Percentiles rank a stretch among this genome's conserved stretches.
These are phyloP conservation scores for Lentinus brumalis DNA, from an alignment of 768 basidiomycete genomes.

Conservation along the genomic window DNA sequence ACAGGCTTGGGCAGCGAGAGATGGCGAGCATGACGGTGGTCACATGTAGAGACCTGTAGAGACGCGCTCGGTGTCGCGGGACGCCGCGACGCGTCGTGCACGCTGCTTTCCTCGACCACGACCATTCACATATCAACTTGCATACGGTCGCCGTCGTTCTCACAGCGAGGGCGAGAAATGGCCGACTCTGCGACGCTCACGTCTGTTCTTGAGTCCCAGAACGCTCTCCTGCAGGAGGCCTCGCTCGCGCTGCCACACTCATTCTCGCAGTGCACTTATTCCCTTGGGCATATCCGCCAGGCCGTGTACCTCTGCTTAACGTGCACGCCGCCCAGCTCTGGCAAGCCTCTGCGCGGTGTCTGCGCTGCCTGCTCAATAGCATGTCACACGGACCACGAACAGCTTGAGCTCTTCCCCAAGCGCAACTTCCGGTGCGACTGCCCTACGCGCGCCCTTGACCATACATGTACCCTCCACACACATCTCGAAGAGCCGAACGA, in stretches of 20 bases:
- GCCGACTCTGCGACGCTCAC: constrained; percentile 28
- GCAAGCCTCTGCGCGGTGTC: constrained; percentile 52
- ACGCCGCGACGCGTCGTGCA: neutral
- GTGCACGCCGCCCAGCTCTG: constrained; percentile 41
- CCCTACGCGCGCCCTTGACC: constrained; percentile 63
- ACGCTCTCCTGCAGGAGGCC: constrained; percentile 39
- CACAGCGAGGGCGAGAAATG: neutral
- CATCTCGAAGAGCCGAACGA: constrained; percentile 54
- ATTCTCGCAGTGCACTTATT: constrained; percentile 45
- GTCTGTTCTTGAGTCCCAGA: constrained; percentile 33
- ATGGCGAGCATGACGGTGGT: neutral
- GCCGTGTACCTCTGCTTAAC: constrained; percentile 82
- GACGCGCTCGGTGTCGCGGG: neutral
- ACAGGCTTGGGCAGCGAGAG: too few relatives aligned
- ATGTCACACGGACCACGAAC: constrained; percentile 86
- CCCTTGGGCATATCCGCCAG: constrained; percentile 53
- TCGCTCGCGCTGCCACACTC: constrained; percentile 44
- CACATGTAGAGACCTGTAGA: constrained; percentile 7
- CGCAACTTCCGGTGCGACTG: constrained; percentile 84
- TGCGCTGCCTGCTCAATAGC: constrained; percentile 86
- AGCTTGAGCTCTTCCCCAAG: constrained; percentile 86
- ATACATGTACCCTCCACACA: constrained; percentile 65
- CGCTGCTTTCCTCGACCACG: neutral
- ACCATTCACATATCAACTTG: too few relatives aligned
- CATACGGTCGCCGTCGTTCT: too few relatives aligned